Evolutionary conservation across 345 rosid species (phyloP), one percentile per base, ranked within the genome.

Genomic region (Hibiscus syriacus): DNA sequence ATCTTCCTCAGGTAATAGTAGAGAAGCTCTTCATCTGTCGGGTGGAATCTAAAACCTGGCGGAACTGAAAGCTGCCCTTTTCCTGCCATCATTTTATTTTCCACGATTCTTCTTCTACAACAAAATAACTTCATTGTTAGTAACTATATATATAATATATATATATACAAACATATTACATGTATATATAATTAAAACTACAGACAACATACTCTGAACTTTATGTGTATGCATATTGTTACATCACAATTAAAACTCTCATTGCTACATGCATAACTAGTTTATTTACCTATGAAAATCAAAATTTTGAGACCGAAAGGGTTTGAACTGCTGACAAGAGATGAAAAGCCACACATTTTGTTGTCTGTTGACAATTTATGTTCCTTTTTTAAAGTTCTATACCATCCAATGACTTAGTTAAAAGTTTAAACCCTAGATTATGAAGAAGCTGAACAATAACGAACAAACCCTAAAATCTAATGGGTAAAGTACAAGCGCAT

Each of bases 1-100:
- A 89, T 94, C 90, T 90, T 94, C 77, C 84, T 90, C 49, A 94
- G 81, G 80, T 94, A 94, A 72, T 94, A 94, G 67, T 90, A 81
- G 57, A 94, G 81, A n/a, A n/a, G n/a, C n/a, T n/a, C n/a, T n/a
- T n/a, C n/a, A n/a, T n/a, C n/a, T n/a, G n/a, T n/a, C n/a, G 53
- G 53, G 53, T 48, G 53, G 20, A 48, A 48, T 17, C 98, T 67
- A 74, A 93, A 93, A 3, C 99, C 99, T 1, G 99, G 99, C 41
- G 99, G 99, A 57, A 94, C 99, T 2, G 96, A 80, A 0, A 88
- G 70, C 54, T 84, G 84, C 66, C 89, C 96, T 58, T 84, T 84
- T 76, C 86, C 92, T 5, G 81, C 70, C 91, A 87, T 82, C 82
- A 79, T 80, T 48, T 27, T 52, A n/a, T 20, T 23, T 34, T 20